These are phyloP conservation scores for Colletotrichum cordylinicola DNA, from an alignment of 2,329 filamentous ascomycete species.

Conservation along the genomic window DNA sequence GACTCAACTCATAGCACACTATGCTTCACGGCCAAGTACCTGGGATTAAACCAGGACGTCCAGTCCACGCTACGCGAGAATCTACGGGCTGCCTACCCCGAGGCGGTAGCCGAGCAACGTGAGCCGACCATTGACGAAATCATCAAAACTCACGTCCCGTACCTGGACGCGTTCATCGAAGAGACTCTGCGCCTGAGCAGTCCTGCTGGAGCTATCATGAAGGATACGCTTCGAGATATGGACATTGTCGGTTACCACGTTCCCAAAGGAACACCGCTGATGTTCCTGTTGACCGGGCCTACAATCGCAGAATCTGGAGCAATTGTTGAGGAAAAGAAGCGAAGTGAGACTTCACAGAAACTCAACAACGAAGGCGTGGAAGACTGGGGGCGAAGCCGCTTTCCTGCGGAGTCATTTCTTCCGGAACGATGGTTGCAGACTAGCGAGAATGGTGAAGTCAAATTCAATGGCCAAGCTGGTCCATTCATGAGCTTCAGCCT, in stretches of 20 bases:
- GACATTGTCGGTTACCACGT: not conserved
- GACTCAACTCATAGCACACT: conserved; percentile 27
- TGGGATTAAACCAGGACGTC: conserved; percentile 24
- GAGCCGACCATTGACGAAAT: not conserved
- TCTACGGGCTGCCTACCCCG: not conserved
- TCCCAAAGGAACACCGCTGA: not conserved
- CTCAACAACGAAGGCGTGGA: not conserved
- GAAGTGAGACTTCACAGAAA: not conserved
- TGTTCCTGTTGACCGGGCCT: not conserved
- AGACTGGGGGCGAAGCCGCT: not conserved
- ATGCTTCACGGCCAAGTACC: conserved; percentile 31
- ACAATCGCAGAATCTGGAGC: not conserved
- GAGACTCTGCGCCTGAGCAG: conserved; percentile 31
- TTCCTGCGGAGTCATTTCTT: not conserved
- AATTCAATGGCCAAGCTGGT: not conserved
- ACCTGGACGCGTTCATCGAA: conserved; percentile 26
- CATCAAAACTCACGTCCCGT: not conserved
- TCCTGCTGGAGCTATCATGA: conserved; percentile 5
- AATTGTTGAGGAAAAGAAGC: not conserved
- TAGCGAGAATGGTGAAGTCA: not conserved
- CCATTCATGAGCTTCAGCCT: not conserved
- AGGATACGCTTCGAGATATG: not conserved
- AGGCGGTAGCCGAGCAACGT: not conserved
- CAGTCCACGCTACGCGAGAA: not conserved
- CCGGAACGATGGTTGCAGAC: not conserved